Evolutionary conservation across 2,329 filamentous ascomycete genomes (phyloP).

Genomic region (Paradendryphiella salina): DNA sequence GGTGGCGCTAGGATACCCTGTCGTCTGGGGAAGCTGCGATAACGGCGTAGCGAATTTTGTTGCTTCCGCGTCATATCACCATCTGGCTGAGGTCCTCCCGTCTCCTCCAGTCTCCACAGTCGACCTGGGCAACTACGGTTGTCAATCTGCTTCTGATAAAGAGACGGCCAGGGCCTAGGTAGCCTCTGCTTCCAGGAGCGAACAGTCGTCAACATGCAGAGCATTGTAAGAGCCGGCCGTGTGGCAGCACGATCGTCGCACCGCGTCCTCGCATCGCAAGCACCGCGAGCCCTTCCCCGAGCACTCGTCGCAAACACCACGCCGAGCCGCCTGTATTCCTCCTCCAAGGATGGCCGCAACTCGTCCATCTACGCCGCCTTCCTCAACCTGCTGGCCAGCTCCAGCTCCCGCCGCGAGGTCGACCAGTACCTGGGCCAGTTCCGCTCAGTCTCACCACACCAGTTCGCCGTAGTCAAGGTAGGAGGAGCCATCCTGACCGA

Average conservation of each 20-base stretch:
- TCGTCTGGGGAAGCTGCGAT: slow-evolving; percentile 17
- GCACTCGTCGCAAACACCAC: slow-evolving; percentile 37
- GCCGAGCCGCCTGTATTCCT: slow-evolving; percentile 39
- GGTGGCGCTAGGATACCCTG: slow-evolving; percentile 3
- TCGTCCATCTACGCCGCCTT: slow-evolving; percentile 65
- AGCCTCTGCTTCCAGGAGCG: slow-evolving; percentile 27
- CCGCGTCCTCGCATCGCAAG: slow-evolving; percentile 37
- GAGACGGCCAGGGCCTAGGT: slow-evolving; percentile 8
- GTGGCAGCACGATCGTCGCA: slow-evolving; percentile 43
- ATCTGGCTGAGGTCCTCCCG: background rate
- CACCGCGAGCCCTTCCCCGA: slow-evolving; percentile 35
- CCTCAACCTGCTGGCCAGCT: slow-evolving; percentile 89
- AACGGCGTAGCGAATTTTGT: slow-evolving; percentile 37
- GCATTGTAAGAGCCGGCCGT: slow-evolving; percentile 45
- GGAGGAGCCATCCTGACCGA: slow-evolving; percentile 95
- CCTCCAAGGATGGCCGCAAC: slow-evolving; percentile 39
- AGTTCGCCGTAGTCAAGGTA: slow-evolving; percentile 98
- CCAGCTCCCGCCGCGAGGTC: slow-evolving; percentile 93
- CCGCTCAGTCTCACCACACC: slow-evolving; percentile 92
- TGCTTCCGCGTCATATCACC: slow-evolving; percentile 28
- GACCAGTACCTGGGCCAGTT: slow-evolving; percentile 98
- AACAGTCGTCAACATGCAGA: slow-evolving; percentile 42
- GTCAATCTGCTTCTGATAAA: slow-evolving; percentile 28
- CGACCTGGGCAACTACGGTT: slow-evolving; percentile 1
- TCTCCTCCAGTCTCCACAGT: slow-evolving; percentile 18